These are phyloP conservation scores for Fusarium temperatum DNA, from an alignment of 2,329 filamentous ascomycete genomes.

Conservation along the genomic window DNA sequence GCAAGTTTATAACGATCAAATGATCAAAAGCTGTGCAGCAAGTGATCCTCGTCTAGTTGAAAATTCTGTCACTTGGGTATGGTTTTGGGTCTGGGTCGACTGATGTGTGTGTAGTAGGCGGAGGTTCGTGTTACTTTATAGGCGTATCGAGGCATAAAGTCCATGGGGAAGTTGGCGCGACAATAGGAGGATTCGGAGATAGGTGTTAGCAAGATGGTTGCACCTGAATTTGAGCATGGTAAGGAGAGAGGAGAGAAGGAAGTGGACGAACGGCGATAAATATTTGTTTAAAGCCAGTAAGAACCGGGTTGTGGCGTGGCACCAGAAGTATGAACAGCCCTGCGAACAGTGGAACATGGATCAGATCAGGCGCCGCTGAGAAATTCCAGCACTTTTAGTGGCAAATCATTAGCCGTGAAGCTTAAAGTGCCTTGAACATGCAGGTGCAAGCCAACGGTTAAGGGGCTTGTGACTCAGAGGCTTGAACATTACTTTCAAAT, in stretches of 20 bases:
- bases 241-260: background rate
- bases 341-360: constrained; percentile 25
- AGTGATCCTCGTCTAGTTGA: constrained; percentile 36
- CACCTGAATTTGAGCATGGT: constrained; percentile 25
- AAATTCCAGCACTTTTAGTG: constrained; percentile 34
- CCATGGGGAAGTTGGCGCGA: constrained; percentile 34
- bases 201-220: constrained; percentile 20
- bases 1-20: constrained; percentile 6
- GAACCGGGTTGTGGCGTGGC: constrained; percentile 37
- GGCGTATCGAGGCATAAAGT: constrained; percentile 39
- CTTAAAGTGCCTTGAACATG: constrained; percentile 5
- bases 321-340: constrained; percentile 24
- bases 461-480: constrained; percentile 6
- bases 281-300: constrained; percentile 34
- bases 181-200: constrained; percentile 12
- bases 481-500: background rate
- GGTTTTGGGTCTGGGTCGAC: constrained; percentile 33
- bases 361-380: constrained; percentile 32
- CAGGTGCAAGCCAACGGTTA: constrained; percentile 11
- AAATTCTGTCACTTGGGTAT: constrained; percentile 36
- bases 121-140: constrained; percentile 32
- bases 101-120: constrained; percentile 30
- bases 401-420: constrained; percentile 23
- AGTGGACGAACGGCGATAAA: constrained; percentile 27
- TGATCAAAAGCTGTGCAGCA: constrained; percentile 29